Evolutionary conservation across 139 green algal genomes (phyloP).

Genomic region (Deuterostichococcus epilithicus): DNA sequence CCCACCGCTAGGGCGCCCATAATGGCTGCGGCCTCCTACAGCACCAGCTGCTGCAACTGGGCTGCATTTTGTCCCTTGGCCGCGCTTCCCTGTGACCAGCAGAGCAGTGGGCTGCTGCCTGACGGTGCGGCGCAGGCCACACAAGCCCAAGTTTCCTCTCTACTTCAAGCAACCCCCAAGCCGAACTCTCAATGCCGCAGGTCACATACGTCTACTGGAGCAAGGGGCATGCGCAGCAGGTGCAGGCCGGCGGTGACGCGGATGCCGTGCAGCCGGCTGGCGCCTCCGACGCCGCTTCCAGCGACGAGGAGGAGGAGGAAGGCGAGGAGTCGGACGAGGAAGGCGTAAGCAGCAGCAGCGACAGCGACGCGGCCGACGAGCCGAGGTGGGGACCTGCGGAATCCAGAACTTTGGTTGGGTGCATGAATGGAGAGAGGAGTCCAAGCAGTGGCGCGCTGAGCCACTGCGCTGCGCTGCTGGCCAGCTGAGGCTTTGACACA

Average conservation of each 20-base stretch:
- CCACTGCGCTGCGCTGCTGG: neutral
- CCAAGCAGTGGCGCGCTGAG: no score
- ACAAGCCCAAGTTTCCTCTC: no score
- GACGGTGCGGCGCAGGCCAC: no score
- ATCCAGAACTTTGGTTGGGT: no score
- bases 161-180: neutral
- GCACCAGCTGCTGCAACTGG: neutral
- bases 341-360: neutral
- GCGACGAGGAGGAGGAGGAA: slow-evolving; percentile 11
- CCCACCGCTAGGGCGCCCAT: neutral
- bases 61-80: no score
- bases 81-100: no score
- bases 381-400: neutral
- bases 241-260: neutral
- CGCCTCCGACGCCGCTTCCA: slow-evolving; percentile 7
- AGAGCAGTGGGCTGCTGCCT: no score
- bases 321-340: neutral
- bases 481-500: no score
- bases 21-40: neutral
- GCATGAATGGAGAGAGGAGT: no score
- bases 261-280: no score
- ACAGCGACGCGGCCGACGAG: slow-evolving; percentile 1
- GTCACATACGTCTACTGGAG: slow-evolving; percentile 6
- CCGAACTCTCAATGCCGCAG: neutral
- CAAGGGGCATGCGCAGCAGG: neutral